These are phyloP conservation scores for Chimonanthus salicifolius DNA, from an alignment of 164 flowering plant genomes.

Conservation along the genomic window DNA sequence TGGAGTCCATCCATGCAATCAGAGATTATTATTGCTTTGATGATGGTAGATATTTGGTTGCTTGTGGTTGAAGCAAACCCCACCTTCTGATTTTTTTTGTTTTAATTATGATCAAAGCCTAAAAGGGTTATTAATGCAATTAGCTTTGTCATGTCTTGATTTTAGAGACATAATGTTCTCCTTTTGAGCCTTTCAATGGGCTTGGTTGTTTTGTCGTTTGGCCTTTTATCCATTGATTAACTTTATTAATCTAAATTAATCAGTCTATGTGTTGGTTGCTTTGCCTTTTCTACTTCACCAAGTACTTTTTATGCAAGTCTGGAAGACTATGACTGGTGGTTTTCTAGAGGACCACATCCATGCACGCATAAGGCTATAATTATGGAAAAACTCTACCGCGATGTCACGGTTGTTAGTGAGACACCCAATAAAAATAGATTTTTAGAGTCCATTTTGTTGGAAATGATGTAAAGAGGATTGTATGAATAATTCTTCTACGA, in stretches of 20 bases:
- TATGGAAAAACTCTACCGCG: too few species aligned
- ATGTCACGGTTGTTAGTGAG: too few species aligned
- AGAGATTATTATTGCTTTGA: not conserved
- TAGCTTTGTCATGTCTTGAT: conserved; percentile 10
- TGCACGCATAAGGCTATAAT: too few species aligned
- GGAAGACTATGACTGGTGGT: too few species aligned
- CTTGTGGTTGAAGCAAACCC: not conserved
- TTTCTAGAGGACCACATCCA: too few species aligned
- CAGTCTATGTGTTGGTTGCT: not conserved
- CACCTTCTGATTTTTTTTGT: not conserved
- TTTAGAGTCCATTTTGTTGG: too few species aligned
- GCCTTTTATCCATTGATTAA: not conserved
- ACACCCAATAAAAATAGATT: too few species aligned
- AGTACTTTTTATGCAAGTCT: too few species aligned
- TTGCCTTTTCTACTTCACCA: not conserved
- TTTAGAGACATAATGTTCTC: not conserved
- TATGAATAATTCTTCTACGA: too few species aligned
- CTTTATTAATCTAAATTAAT: too few species aligned
- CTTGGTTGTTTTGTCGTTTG: not conserved
- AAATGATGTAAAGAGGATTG: too few species aligned
- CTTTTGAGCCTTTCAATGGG: conserved; percentile 4
- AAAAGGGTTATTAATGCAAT: not conserved
- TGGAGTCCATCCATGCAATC: not conserved
- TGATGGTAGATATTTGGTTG: not conserved
- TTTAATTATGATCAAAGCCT: not conserved